A percentile compares a stretch with the other conserved stretches of the same genome.
These are phyloP conservation scores for Eimeria nieschulzi DNA, from an alignment of 169 alveolate genomes.

Conservation along the genomic window DNA sequence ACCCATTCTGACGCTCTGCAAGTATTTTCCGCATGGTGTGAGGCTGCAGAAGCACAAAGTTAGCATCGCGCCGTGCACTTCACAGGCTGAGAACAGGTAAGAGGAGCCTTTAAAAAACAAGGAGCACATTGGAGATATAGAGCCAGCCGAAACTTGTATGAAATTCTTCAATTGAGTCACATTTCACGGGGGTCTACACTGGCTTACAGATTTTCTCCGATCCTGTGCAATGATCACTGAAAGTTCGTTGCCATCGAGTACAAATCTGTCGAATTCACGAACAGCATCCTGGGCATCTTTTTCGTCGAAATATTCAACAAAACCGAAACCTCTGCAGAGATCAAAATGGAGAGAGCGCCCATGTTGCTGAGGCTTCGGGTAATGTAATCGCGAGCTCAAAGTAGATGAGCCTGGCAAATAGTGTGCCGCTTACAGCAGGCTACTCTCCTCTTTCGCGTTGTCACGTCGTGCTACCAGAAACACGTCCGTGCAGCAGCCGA, in stretches of 20 bases:
- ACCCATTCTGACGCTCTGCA: conserved; percentile 68
- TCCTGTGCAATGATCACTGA: conserved; percentile 91
- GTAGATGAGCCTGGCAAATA: too few species aligned
- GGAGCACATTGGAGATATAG: too few species aligned
- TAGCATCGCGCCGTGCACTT: not conserved
- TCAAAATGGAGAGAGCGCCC: too few species aligned
- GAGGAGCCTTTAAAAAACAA: too few species aligned
- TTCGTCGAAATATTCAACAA: conserved; percentile 90
- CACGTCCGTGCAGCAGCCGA: not conserved
- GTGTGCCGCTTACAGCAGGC: too few species aligned
- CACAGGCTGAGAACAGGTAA: too few species aligned
- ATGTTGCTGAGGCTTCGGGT: too few species aligned
- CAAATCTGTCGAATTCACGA: conserved; percentile 86
- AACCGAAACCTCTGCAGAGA: conserved; percentile 89
- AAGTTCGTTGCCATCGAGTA: conserved; percentile 89
- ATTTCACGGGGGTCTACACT: not conserved
- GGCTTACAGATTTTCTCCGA: conserved; percentile 86
- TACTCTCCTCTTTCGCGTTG: too few species aligned
- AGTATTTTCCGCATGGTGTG: conserved; percentile 58
- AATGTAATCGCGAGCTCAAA: too few species aligned
- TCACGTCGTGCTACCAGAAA: not conserved
- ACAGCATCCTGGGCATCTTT: conserved; percentile 91
- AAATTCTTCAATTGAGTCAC: too few species aligned
- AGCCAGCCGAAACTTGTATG: too few species aligned
- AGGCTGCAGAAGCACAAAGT: conserved; percentile 36